Conservation (phyloP, 345 rosid genomes). For the Sisymbrium irio region DNA sequence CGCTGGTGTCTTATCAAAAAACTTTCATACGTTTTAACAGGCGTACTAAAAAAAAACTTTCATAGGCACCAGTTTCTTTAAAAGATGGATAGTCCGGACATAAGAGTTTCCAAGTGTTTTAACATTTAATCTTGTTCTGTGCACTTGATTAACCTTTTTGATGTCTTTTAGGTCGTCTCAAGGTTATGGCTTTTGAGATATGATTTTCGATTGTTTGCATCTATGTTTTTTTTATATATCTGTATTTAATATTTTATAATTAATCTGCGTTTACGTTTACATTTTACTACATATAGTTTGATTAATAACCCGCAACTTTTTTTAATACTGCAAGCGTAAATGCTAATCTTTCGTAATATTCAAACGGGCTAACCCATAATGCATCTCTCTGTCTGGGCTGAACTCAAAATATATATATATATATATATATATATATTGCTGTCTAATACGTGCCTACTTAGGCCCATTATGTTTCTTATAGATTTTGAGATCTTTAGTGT, state of each 20-base stretch:
- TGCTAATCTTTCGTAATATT: neutral
- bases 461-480: neutral
- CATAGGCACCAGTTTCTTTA: neutral
- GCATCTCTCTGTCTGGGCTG: neutral
- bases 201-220: neutral
- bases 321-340: neutral
- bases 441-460: neutral
- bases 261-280: neutral
- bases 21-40: too few species aligned
- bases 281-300: too few species aligned
- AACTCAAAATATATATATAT: neutral
- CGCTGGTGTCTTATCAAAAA: neutral
- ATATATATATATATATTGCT: neutral
- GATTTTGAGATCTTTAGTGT: neutral
- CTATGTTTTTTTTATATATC: too few species aligned
- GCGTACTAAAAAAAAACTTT: neutral
- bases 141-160: neutral
- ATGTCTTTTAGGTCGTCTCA: neutral
- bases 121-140: neutral
- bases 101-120: neutral
- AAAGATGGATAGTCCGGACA: neutral
- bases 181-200: neutral
- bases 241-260: too few species aligned
- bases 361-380: neutral
- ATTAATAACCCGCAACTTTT: neutral